Base-by-base conservation (phyloP, 495 filamentous ascomycete species). In the Xylaria bambusicola region DNA sequence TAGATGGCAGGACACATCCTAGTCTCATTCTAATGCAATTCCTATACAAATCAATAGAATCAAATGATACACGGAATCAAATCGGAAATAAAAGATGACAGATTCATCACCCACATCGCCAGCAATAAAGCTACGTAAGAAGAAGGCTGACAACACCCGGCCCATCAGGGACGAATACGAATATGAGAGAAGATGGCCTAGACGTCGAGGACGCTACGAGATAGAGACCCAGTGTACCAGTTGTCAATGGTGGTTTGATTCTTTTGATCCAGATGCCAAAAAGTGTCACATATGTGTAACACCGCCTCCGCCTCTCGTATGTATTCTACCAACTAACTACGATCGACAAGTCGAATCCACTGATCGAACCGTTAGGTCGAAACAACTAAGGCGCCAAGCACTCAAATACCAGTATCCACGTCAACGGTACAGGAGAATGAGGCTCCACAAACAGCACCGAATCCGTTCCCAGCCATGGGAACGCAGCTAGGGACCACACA, bases 231-330 rank as follows among this genome's bases (percentile, higher is more conserved):
- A 24, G 12, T 51, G 48, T 24, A 15, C 29, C 23, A 2, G 2
- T 3, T 51, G 48, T n/a, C 18, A 3, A n/a, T 51, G 31, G 29
- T 51, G 31, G 31, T 51, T 51, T 6, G 48, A 51, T 33, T 51
- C 48, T 15, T 51, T 51, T 21, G 29, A 51, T n/a, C 29, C 31
- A 10, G 13, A 36, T 2, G 18, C 29, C 48, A 23, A 36, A 7
- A n/a, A 2, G 8, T 51, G 48, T 24, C 7, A n/a, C 20, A 7
- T 15, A 38, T 51, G 48, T 31, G 1, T 12, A 4, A 4, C 23
- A 2, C 10, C 10, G 3, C 29, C 13, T n/a, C 29, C 17, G 0
- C 47, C 26, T 18, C n/a, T 10, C 12, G 48, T 51, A 51, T 33
- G 48, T 36, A 5, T 9, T 26, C 35, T 50, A 2, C 18, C 13